Conservation (phyloP, 768 basidiomycete species). For the Mycena maculata region DNA sequence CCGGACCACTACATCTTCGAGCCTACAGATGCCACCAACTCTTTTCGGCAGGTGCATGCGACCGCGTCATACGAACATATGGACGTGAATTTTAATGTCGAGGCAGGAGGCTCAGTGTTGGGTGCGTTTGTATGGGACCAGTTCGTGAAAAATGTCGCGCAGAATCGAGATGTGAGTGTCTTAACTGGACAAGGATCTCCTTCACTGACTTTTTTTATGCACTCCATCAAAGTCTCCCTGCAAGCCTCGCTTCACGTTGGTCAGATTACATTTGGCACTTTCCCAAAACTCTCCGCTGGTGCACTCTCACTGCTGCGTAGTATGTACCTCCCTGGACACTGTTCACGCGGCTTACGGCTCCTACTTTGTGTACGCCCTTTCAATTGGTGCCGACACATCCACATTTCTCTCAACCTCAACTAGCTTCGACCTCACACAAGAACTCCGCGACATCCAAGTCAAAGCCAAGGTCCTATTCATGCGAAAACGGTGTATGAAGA, state of each 20-base stretch:
- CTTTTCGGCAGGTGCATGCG: background rate
- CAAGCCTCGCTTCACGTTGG: background rate
- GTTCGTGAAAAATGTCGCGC: background rate
- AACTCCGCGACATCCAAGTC: background rate
- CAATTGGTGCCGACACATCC: background rate
- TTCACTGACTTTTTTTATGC: background rate
- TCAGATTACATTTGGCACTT: background rate
- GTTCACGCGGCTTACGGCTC: background rate
- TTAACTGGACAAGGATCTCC: too few relatives aligned
- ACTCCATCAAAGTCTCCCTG: conserved; percentile 4
- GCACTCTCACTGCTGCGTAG: background rate
- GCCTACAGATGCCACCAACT: background rate
- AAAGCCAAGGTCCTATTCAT: background rate
- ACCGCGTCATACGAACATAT: conserved; percentile 2
- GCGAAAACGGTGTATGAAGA: background rate
- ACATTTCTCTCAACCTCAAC: conserved; percentile 3
- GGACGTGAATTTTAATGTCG: background rate
- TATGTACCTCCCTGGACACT: background rate
- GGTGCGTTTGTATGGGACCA: background rate
- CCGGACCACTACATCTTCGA: background rate
- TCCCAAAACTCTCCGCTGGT: background rate
- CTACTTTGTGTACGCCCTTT: background rate
- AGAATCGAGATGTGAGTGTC: conserved; percentile 2
- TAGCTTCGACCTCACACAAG: background rate
- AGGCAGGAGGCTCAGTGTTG: background rate